A percentile compares a stretch with the other conserved stretches of the same genome.
Conservation (phyloP, 2,329 filamentous ascomycete species). For the Hypoxylon sp. region DNA sequence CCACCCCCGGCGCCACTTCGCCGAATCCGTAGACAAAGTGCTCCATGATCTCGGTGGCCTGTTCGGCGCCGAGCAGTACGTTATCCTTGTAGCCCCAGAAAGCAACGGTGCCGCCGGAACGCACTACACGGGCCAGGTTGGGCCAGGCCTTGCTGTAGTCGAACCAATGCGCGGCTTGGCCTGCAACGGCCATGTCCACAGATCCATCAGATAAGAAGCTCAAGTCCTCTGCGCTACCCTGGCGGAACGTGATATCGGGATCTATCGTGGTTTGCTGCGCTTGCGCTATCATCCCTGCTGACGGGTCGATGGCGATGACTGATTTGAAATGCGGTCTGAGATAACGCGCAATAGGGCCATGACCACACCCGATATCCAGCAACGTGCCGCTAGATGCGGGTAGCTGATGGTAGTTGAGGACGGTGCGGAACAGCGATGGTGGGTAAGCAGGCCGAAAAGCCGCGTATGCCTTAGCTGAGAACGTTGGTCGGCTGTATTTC, state of each 20-base stretch:
- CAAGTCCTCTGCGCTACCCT: constrained; percentile 69
- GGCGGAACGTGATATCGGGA: constrained; percentile 64
- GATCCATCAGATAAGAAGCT: constrained; percentile 63
- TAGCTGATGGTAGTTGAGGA: constrained; percentile 68
- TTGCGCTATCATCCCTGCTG: constrained; percentile 69
- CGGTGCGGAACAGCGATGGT: constrained; percentile 65
- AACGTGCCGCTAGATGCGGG: constrained; percentile 54
- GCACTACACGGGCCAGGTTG: constrained; percentile 68
- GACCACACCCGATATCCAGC: constrained; percentile 76
- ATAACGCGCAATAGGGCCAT: constrained; percentile 69
- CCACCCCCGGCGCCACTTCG: constrained; percentile 60
- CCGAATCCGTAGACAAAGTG: constrained; percentile 68
- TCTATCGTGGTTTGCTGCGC: constrained; percentile 60
- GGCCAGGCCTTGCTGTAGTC: constrained; percentile 70
- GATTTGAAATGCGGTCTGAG: constrained; percentile 67
- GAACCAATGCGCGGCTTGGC: constrained; percentile 78
- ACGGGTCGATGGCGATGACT: constrained; percentile 70
- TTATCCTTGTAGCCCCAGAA: constrained; percentile 78
- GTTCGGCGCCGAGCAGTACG: constrained; percentile 67
- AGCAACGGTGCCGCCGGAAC: constrained; percentile 70
- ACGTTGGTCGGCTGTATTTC: constrained; percentile 65
- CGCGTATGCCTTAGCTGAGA: constrained; percentile 71
- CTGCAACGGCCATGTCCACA: constrained; percentile 67
- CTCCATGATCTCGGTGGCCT: constrained; percentile 68
- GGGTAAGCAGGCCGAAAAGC: constrained; percentile 73